Evolutionary conservation across 306 rosid genomes (phyloP).

Genomic region (Clitoria ternatea): DNA sequence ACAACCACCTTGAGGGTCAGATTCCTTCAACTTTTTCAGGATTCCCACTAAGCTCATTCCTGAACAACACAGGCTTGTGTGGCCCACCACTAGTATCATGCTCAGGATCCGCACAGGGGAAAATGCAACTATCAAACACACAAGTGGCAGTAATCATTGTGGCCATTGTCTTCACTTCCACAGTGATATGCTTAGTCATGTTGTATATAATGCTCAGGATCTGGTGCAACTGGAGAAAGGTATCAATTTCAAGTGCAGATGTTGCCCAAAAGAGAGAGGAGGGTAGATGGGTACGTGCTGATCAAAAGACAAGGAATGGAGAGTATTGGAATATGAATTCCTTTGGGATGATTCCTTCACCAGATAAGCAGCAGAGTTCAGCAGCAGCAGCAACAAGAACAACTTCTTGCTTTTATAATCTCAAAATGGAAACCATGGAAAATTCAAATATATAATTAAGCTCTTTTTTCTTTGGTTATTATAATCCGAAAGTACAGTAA

Average conservation of each 20-base stretch:
- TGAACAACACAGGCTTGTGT: constrained; percentile 55
- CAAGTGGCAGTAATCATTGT: constrained; percentile 64
- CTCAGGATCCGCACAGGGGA: constrained; percentile 37
- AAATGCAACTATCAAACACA: constrained; percentile 47
- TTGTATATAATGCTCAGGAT: constrained; percentile 79
- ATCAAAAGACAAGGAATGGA: constrained; percentile 50
- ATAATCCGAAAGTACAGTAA: too few species aligned
- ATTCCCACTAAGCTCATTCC: constrained; percentile 77
- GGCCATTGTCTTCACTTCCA: constrained; percentile 71
- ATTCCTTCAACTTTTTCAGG: constrained; percentile 62
- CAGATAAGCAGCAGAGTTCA: constrained; percentile 57
- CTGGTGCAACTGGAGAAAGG: constrained; percentile 92
- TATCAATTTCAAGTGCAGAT: constrained; percentile 55
- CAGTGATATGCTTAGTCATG: constrained; percentile 66
- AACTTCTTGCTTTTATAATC: constrained; percentile 48
- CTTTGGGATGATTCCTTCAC: constrained; percentile 48
- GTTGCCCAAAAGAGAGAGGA: constrained; percentile 40
- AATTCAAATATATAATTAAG: constrained; percentile 30
- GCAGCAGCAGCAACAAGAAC: constrained; percentile 27
- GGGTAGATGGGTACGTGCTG: constrained; percentile 38
- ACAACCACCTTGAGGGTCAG: constrained; percentile 66
- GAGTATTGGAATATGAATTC: constrained; percentile 83
- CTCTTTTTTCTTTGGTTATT: too few species aligned
- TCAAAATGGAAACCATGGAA: constrained; percentile 46
- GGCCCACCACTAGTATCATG: constrained; percentile 68